Evolutionary conservation across 2,329 filamentous ascomycete genomes (phyloP).

Genomic region (Colletotrichum lindemuthianum): DNA sequence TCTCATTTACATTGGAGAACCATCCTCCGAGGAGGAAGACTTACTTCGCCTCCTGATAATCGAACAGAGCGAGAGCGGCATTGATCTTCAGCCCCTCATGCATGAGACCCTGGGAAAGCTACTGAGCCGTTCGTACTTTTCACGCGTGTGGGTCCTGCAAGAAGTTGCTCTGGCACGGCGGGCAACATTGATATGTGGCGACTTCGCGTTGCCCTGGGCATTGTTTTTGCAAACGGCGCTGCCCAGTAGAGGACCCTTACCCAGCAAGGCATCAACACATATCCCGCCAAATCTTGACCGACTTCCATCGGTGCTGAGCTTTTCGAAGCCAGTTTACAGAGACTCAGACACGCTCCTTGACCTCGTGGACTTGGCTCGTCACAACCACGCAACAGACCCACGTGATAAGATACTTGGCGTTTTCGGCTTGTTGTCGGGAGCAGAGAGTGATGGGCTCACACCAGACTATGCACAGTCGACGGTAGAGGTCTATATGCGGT

Average conservation of each 20-base stretch:
- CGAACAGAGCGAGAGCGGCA: too few relatives aligned
- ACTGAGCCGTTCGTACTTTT: neutral
- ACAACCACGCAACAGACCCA: slow-evolving; percentile 36
- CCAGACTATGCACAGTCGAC: slow-evolving; percentile 37
- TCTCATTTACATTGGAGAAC: slow-evolving; percentile 31
- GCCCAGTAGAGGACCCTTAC: accelerated
- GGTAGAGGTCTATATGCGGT: neutral
- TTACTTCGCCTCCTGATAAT: neutral
- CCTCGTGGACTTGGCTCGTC: neutral
- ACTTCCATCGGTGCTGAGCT: slow-evolving; percentile 11
- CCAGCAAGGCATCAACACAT: neutral
- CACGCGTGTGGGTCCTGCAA: slow-evolving; percentile 39
- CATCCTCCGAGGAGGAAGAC: slow-evolving; percentile 35
- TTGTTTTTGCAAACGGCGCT: slow-evolving; percentile 3
- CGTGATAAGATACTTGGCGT: slow-evolving; percentile 42
- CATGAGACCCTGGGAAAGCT: slow-evolving; percentile 13
- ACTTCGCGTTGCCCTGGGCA: neutral
- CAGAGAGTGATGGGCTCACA: slow-evolving; percentile 20
- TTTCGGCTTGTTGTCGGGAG: slow-evolving; percentile 39
- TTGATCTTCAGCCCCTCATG: neutral
- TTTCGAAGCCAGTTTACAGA: neutral
- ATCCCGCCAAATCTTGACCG: neutral
- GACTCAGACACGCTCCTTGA: neutral
- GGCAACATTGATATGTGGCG: neutral
- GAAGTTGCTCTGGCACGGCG: slow-evolving; percentile 40